phyloP scores from a whole-genome alignment of 495 filamentous ascomycete species.

The Trichoderma erinaceum region DNA sequence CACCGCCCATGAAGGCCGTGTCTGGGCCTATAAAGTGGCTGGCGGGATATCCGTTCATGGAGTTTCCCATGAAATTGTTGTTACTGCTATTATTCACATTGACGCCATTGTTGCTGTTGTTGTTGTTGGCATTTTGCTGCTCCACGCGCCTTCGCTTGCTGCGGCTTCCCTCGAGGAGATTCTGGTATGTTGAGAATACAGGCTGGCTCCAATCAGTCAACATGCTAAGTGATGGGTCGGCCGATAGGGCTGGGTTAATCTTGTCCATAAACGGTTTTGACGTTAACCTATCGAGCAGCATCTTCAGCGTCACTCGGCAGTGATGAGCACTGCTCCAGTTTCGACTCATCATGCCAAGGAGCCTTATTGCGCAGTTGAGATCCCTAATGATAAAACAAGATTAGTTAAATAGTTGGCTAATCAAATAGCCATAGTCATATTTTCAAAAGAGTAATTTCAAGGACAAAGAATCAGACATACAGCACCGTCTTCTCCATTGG shows the following conservation, averaged over 20 bases:
- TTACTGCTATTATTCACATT: not conserved
- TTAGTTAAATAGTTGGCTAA: not conserved
- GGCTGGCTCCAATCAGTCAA: slow-evolving; percentile 8
- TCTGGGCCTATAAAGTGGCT: slow-evolving; percentile 1
- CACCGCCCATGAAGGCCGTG: not conserved
- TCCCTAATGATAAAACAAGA: not conserved
- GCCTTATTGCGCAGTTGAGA: not conserved
- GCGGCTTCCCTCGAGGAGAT: slow-evolving; percentile 3
- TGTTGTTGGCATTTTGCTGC: not conserved
- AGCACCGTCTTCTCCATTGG: slow-evolving; percentile 3
- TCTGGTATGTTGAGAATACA: slow-evolving; percentile 8
- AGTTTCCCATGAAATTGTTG: not conserved
- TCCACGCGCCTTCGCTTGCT: not conserved
- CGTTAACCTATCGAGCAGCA: slow-evolving; percentile 1
- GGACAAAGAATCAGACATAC: not conserved
- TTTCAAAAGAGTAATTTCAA: not conserved
- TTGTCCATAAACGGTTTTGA: slow-evolving; percentile 3
- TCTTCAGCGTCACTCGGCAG: slow-evolving; percentile 12
- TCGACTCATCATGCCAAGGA: slow-evolving; percentile 9
- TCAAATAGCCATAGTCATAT: not conserved
- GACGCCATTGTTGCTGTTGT: not conserved
- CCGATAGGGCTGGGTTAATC: not conserved
- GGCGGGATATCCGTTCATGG: not conserved
- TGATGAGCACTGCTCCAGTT: slow-evolving; percentile 5
- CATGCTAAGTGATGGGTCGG: not conserved